phyloP scores from a whole-genome alignment of 441 rosid genomes.

The Mallotus japonicus region DNA sequence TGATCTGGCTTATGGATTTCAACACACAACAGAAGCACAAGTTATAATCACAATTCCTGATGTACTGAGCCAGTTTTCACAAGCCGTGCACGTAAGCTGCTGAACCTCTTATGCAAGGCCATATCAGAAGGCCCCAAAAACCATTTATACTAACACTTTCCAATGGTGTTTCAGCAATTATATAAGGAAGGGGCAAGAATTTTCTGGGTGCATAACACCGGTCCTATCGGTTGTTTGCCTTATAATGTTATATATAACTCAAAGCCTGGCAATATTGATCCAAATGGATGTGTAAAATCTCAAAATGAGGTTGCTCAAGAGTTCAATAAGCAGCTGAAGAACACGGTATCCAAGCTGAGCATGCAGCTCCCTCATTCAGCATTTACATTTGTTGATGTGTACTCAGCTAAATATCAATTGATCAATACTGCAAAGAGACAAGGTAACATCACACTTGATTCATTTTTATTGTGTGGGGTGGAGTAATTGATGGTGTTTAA shows the following conservation, averaged over 20 bases:
- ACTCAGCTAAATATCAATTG: constrained; percentile 22
- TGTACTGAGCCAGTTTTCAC: constrained; percentile 47
- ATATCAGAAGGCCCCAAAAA: background rate
- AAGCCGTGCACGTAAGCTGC: constrained; percentile 52
- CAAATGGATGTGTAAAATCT: constrained; percentile 25
- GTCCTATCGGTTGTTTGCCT: constrained; percentile 29
- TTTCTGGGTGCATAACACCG: constrained; percentile 32
- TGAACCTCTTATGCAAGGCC: background rate
- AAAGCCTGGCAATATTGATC: constrained; percentile 20
- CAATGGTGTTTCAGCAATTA: constrained; percentile 15
- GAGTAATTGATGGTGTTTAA: background rate
- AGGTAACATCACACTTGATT: constrained; percentile 10
- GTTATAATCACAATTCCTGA: constrained; percentile 59
- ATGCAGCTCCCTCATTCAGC: constrained; percentile 18
- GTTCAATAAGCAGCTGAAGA: constrained; percentile 24
- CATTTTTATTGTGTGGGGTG: background rate
- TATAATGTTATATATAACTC: constrained; percentile 18
- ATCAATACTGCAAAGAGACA: constrained; percentile 18
- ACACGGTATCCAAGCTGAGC: constrained; percentile 12
- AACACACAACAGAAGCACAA: constrained; percentile 41
- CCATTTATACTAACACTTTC: background rate
- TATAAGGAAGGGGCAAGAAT: constrained; percentile 22
- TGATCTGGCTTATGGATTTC: constrained; percentile 50
- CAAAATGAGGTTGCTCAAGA: constrained; percentile 24
- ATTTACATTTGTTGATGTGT: constrained; percentile 27